phyloP scores from a whole-genome alignment of 371 early-diverging fungal species.

The Rhizopus stolonifer region DNA sequence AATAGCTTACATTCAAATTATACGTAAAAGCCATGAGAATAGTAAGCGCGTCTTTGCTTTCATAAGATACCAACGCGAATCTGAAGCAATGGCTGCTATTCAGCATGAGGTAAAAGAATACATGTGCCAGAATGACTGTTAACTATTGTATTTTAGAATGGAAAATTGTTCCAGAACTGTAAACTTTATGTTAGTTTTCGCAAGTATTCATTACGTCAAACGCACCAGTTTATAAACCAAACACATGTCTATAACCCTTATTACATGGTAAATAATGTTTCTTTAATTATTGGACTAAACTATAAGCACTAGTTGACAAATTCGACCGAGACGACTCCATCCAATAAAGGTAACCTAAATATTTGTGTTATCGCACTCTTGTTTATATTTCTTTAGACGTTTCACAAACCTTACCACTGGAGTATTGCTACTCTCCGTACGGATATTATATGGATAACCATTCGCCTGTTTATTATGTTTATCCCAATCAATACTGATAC shows the following conservation, averaged over 20 bases:
- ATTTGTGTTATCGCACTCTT: not conserved
- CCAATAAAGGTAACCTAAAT: not conserved
- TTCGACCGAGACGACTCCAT: not conserved
- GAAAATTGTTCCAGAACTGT: not conserved
- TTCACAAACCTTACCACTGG: not conserved
- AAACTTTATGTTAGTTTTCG: not conserved
- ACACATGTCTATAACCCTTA: not conserved
- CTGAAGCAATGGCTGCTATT: constrained; percentile 56
- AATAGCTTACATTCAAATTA: constrained; percentile 51
- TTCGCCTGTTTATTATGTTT: not conserved
- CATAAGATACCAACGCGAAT: constrained; percentile 57
- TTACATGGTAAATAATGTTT: too few relatives aligned
- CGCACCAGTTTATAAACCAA: not conserved
- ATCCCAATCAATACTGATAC: not conserved
- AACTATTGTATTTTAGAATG: too few relatives aligned
- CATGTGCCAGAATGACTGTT: too few relatives aligned
- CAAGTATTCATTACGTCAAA: not conserved
- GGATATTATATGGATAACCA: not conserved
- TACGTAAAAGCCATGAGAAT: constrained; percentile 30
- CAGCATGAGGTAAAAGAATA: constrained; percentile 48
- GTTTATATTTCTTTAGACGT: too few relatives aligned
- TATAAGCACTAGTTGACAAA: not conserved
- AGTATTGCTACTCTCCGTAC: not conserved
- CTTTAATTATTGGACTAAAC: too few relatives aligned
- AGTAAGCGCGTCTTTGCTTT: constrained; percentile 62